These are phyloP conservation scores for Physaria fendleri DNA, from an alignment of 345 rosid genomes.

Conservation along the genomic window DNA sequence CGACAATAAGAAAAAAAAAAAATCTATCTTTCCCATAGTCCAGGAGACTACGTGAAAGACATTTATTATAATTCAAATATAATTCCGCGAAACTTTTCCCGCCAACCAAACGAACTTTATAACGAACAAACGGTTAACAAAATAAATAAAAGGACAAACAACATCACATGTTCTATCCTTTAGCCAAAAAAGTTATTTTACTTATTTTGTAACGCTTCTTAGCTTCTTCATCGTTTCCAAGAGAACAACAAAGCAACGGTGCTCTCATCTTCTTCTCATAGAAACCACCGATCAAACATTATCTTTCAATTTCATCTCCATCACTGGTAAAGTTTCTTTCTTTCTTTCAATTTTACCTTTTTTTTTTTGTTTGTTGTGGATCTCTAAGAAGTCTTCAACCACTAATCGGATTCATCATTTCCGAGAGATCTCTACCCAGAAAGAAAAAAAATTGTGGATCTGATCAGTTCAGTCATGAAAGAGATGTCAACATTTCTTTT, in stretches of 20 bases:
- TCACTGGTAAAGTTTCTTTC: background rate
- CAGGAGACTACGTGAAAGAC: background rate
- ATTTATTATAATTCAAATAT: background rate
- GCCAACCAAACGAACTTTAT: conserved; percentile 9
- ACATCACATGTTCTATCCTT: background rate
- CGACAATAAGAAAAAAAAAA: too few species aligned
- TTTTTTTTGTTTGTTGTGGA: background rate
- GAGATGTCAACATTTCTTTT: too few species aligned
- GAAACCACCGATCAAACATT: background rate
- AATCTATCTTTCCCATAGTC: background rate
- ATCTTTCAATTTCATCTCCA: background rate
- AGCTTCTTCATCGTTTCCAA: conserved; percentile 17
- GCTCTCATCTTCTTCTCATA: conserved; percentile 27
- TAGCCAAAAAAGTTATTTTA: background rate
- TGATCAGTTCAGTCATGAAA: background rate
- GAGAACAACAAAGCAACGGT: conserved; percentile 8
- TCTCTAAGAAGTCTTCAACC: background rate
- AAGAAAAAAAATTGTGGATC: conserved; percentile 22
- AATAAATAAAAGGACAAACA: background rate
- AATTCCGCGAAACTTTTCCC: conserved; percentile 2
- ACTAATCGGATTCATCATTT: background rate
- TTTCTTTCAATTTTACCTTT: background rate
- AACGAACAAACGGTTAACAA: background rate
- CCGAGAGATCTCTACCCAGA: conserved; percentile 21
- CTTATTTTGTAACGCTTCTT: conserved; percentile 5